A percentile compares a stretch with the other conserved stretches of the same genome.
Evolutionary conservation across 1,139 yeast genomes (phyloP).

Genomic region (Kodamaea plutei): DNA sequence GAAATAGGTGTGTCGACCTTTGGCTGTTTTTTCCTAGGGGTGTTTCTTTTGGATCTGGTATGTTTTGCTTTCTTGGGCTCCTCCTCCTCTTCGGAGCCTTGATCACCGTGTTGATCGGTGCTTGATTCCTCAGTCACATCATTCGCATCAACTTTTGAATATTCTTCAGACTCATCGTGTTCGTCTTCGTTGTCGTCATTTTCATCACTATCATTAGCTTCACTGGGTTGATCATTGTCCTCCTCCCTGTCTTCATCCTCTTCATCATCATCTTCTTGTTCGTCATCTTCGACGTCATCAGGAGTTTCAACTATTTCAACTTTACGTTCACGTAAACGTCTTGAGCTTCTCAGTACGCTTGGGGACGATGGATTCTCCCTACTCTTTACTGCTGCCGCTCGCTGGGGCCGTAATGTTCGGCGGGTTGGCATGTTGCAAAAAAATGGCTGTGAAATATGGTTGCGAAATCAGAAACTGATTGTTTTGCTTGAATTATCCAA

Average conservation of each 20-base stretch:
- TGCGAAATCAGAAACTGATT: too few relatives aligned
- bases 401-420: conserved; percentile 3
- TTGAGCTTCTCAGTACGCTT: conserved; percentile 2
- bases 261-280: conserved; percentile 5
- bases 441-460: not conserved
- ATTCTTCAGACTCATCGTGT: conserved; percentile 1
- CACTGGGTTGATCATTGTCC: conserved; percentile 1
- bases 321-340: not conserved
- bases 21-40: not conserved
- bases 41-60: conserved; percentile 1
- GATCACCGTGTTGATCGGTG: not conserved
- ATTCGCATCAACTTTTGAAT: conserved; percentile 1
- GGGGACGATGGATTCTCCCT: not conserved
- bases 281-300: conserved; percentile 5
- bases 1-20: too few relatives aligned
- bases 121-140: not conserved
- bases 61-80: conserved; percentile 1
- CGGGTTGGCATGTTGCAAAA: conserved; percentile 1
- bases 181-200: conserved; percentile 3
- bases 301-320: conserved; percentile 1
- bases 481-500: too few relatives aligned
- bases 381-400: conserved; percentile 3
- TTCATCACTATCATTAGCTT: conserved; percentile 3
- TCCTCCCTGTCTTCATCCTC: conserved; percentile 3
- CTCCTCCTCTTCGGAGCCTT: not conserved